A percentile compares a stretch with the other conserved stretches of the same genome.
phyloP scores from a whole-genome alignment of 495 filamentous ascomycete species.

The Penicillium soppii region DNA sequence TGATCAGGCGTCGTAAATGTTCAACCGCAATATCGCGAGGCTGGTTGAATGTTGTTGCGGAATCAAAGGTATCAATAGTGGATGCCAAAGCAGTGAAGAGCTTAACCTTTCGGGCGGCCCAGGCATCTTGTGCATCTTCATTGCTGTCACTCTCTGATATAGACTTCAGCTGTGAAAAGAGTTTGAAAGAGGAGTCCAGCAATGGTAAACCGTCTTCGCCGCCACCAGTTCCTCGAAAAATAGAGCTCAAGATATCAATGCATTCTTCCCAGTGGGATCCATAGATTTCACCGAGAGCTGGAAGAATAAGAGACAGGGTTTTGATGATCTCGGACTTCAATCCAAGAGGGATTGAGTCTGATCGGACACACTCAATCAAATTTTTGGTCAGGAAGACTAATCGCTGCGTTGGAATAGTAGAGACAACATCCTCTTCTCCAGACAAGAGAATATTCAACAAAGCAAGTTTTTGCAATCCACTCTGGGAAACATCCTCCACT shows the following conservation, averaged over 20 bases:
- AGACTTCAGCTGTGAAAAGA: constrained; percentile 60
- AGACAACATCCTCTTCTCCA: constrained; percentile 47
- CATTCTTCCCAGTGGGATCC: constrained; percentile 79
- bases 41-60: constrained; percentile 53
- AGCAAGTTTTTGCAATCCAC: constrained; percentile 53
- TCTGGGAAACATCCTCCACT: constrained; percentile 30
- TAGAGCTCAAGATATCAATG: constrained; percentile 54
- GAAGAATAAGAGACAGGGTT: constrained; percentile 63
- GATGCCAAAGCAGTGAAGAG: constrained; percentile 58
- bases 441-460: constrained; percentile 59
- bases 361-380: constrained; percentile 66
- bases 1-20: constrained; percentile 62
- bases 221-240: constrained; percentile 49
- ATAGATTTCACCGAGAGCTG: constrained; percentile 72
- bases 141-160: constrained; percentile 63
- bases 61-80: constrained; percentile 41
- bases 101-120: constrained; percentile 49
- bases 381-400: constrained; percentile 81
- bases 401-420: constrained; percentile 70
- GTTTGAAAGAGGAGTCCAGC: constrained; percentile 67
- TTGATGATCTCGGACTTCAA: constrained; percentile 57
- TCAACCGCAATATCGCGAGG: constrained; percentile 71
- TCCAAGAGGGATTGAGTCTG: constrained; percentile 38
- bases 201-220: constrained; percentile 56
- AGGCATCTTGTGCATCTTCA: constrained; percentile 80